phyloP scores from a whole-genome alignment of 202 grass and related monocot genomes.

The Elaeis oleifera region DNA sequence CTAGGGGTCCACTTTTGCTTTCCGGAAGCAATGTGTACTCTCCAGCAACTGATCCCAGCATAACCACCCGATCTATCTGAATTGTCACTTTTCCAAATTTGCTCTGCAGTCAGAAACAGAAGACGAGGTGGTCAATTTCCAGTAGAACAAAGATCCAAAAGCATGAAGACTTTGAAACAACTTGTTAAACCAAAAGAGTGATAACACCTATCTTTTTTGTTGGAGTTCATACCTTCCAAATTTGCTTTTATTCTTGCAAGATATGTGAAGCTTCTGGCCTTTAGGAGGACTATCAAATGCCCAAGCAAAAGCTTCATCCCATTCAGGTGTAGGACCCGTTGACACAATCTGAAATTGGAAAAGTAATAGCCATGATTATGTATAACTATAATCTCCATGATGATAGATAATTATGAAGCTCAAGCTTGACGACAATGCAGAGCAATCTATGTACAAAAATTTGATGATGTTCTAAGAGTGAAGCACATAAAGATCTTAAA shows the following conservation, averaged over 20 bases:
- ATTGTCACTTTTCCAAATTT: slow-evolving; percentile 96
- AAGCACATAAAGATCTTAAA: neutral
- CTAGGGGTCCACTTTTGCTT: slow-evolving; percentile 94
- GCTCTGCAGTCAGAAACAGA: slow-evolving; percentile 47
- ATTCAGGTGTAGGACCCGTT: slow-evolving; percentile 82
- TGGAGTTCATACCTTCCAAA: slow-evolving; percentile 59
- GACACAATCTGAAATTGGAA: slow-evolving; percentile 66
- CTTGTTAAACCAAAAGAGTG: too few relatives aligned
- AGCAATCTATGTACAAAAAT: neutral
- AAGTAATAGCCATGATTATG: neutral
- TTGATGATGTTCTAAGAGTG: neutral
- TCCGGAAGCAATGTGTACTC: slow-evolving; percentile 91
- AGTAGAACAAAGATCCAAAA: too few relatives aligned
- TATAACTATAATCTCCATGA: too few relatives aligned
- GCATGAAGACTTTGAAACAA: too few relatives aligned
- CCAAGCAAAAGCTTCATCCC: slow-evolving; percentile 98
- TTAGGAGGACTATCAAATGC: slow-evolving; percentile 99
- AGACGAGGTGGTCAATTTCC: neutral
- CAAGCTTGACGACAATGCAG: too few relatives aligned
- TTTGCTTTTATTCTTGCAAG: slow-evolving; percentile 99
- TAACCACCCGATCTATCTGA: slow-evolving; percentile 96
- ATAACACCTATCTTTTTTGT: slow-evolving; percentile 4
- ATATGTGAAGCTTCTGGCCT: slow-evolving; percentile 99
- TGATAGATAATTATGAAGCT: too few relatives aligned
- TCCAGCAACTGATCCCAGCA: slow-evolving; percentile 93